Percentiles rank a stretch among this genome's conserved stretches.
Conservation (phyloP, 2,329 filamentous ascomycete species). For the Capronia coronata region DNA sequence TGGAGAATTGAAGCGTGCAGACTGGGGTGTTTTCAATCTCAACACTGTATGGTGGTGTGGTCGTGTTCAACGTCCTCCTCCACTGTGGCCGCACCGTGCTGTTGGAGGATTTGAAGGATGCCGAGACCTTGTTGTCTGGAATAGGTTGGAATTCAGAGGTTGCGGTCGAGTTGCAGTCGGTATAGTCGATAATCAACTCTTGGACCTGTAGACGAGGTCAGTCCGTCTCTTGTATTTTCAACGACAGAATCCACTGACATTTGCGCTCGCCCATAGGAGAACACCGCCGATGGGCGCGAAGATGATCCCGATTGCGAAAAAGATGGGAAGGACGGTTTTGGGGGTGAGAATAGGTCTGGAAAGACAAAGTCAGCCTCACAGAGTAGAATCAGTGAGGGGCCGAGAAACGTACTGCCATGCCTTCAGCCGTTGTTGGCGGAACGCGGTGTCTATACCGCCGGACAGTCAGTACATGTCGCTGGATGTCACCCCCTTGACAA, state of each 20-base stretch:
- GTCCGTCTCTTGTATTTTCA: not conserved
- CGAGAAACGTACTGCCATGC: constrained; percentile 80
- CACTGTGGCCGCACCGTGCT: constrained; percentile 34
- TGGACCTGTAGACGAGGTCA: constrained; percentile 59
- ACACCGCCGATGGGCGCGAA: constrained; percentile 89
- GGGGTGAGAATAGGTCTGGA: constrained; percentile 84
- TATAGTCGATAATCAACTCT: constrained; percentile 88
- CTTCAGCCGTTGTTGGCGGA: constrained; percentile 92
- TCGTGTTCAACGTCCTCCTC: constrained; percentile 25
- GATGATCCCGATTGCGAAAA: constrained; percentile 84
- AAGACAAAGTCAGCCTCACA: constrained; percentile 22
- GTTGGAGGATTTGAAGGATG: constrained; percentile 63
- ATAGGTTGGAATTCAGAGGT: constrained; percentile 47
- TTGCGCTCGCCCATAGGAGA: constrained; percentile 75
- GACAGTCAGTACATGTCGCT: constrained; percentile 17
- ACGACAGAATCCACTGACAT: constrained; percentile 46
- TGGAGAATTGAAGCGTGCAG: constrained; percentile 70
- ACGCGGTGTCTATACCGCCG: constrained; percentile 70
- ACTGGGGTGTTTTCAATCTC: constrained; percentile 38
- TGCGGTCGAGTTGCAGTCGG: constrained; percentile 60
- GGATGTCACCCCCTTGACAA: no score
- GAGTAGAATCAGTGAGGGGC: constrained; percentile 15
- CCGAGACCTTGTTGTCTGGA: constrained; percentile 51
- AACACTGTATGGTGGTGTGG: constrained; percentile 28
- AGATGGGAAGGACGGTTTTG: constrained; percentile 84